Conservation (phyloP, 805 yeast genomes). For the Lachancea kluyveri region DNA sequence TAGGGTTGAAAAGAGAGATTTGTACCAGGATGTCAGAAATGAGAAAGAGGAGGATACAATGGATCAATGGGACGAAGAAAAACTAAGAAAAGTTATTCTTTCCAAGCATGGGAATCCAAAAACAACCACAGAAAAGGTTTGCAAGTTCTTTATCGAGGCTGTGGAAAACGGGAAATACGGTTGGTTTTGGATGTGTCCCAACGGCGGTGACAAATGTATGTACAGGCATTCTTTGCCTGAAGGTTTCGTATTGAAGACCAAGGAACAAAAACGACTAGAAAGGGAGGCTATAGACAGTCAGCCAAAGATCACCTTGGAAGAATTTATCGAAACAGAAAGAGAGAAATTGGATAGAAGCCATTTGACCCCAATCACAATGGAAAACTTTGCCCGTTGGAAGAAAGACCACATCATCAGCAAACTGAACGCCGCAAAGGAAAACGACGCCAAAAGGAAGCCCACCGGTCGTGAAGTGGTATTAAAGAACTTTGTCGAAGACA, state of each 20-base stretch:
- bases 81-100: conserved; percentile 73
- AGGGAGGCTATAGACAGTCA: conserved; percentile 75
- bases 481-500: conserved; percentile 53
- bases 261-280: conserved; percentile 89
- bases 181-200: conserved; percentile 99
- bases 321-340: conserved; percentile 91
- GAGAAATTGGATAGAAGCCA: conserved; percentile 63
- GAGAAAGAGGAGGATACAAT: conserved; percentile 75
- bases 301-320: conserved; percentile 91
- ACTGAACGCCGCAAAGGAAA: conserved; percentile 36
- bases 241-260: conserved; percentile 93
- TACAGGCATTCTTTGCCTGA: conserved; percentile 94
- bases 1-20: conserved; percentile 83
- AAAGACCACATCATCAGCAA: conserved; percentile 54
- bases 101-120: conserved; percentile 93
- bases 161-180: conserved; percentile 97
- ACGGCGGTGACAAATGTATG: conserved; percentile 87
- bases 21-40: conserved; percentile 80
- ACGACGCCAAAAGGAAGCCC: conserved; percentile 40
- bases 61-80: conserved; percentile 97
- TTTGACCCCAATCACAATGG: conserved; percentile 82
- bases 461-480: conserved; percentile 67
- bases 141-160: conserved; percentile 92
- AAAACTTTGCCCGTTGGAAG: conserved; percentile 81
- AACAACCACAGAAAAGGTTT: conserved; percentile 91